Evolutionary conservation across 1,139 yeast genomes (phyloP).

Genomic region (Lodderomyces margitis): DNA sequence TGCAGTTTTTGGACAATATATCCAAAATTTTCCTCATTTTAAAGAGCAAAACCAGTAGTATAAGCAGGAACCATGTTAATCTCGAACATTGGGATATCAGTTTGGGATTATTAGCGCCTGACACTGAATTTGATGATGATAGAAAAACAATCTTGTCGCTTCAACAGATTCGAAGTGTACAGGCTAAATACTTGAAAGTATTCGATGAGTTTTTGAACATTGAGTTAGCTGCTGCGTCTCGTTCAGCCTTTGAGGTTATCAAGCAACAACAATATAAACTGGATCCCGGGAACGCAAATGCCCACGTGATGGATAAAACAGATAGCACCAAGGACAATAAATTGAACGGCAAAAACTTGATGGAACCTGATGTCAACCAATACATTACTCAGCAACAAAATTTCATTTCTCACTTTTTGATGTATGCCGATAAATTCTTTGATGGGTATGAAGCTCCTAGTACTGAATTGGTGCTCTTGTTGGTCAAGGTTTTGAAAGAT

Average conservation of each 20-base stretch:
- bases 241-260: constrained; percentile 9
- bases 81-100: constrained; percentile 46
- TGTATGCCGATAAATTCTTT: constrained; percentile 34
- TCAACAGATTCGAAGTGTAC: constrained; percentile 30
- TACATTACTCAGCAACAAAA: constrained; percentile 39
- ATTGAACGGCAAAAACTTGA: constrained; percentile 19
- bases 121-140: constrained; percentile 20
- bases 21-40: constrained; percentile 32
- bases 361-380: constrained; percentile 37
- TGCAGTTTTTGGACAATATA: constrained; percentile 33
- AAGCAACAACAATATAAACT: constrained; percentile 9
- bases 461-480: constrained; percentile 20
- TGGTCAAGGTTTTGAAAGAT: constrained; percentile 28
- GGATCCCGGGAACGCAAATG: constrained; percentile 11
- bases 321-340: constrained; percentile 16
- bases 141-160: constrained; percentile 19
- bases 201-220: constrained; percentile 33
- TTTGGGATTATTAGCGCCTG: constrained; percentile 34
- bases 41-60: constrained; percentile 30
- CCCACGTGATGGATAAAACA: neutral
- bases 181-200: constrained; percentile 31
- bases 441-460: constrained; percentile 22
- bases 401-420: constrained; percentile 33
- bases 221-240: constrained; percentile 24
- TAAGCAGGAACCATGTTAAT: constrained; percentile 40